Base-by-base conservation (phyloP, 1,139 yeast genomes). In the Taiozyma sp. region DNA sequence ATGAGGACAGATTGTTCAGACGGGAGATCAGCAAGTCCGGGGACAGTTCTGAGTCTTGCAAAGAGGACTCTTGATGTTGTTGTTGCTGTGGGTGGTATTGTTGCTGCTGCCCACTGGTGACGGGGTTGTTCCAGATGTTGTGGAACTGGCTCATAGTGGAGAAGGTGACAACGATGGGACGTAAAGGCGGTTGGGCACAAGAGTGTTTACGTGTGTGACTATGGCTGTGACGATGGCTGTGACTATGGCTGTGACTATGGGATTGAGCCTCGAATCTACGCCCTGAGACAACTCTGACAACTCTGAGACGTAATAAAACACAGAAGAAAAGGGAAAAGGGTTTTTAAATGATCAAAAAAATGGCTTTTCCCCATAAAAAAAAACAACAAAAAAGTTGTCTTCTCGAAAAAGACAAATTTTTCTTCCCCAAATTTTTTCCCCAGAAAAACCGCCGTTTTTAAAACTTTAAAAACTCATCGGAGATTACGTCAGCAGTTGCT, bases 11-110 rank as follows among this genome's bases (percentile, higher is more conserved):
- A 22, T 45, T 51, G 44, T 50, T 53, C 30, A 55, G 40, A 22
- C 52, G 53, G 1, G 53, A 47, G 22, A 50, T 67, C 65, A 50
- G 34, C 28, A 53, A 39, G 28, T 52, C 55, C 13, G 53, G 56
- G n/a, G 52, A 51, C 13, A 56, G 13, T 21, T 45, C 48, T 21
- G 28, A 9, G 16, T 44, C 43, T 5, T 46, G 44, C 16, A 22
- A 13, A 26, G 30, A 21, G 6, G 21, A 21, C 11, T n/a, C 19
- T n/a, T 35, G 39, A 4, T 35, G 39, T 35, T 16, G 50, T n/a
- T 47, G 51, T 24, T 43, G 52, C 6, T 49, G 60, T 21, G 10
- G 43, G 11, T 28, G 30, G 11, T 28, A 28, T 10, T 41, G 53
- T n/a, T 44, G 49, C 19, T 49, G 56, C 19, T 50, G 54, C 40